Evolutionary conservation across 306 rosid species (phyloP).

Genomic region (Bauhinia variegata): DNA sequence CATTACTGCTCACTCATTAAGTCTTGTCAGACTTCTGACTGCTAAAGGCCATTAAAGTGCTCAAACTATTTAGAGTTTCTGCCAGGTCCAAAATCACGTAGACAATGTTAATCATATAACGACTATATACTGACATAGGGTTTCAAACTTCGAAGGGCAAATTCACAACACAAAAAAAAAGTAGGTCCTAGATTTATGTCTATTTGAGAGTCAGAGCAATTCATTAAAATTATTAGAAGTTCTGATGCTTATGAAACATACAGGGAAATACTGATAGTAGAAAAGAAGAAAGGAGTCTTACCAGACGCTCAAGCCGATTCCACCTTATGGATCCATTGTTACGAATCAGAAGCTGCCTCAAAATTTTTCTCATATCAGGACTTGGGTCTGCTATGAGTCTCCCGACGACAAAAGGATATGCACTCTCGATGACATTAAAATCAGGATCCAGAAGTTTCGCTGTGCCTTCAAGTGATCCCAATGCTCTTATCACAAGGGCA

Average conservation of each 20-base stretch:
- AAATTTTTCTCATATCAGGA: conserved; percentile 96
- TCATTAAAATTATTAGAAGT: conserved; percentile 13
- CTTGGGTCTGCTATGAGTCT: conserved; percentile 91
- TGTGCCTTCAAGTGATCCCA: conserved; percentile 97
- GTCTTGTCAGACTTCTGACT: too few relatives aligned
- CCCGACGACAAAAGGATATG: conserved; percentile 91
- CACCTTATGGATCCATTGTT: conserved; percentile 91
- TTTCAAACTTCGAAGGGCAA: conserved; percentile 15
- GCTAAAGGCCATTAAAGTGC: too few relatives aligned
- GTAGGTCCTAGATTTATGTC: neutral
- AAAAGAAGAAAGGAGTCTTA: conserved; percentile 43
- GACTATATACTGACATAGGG: neutral
- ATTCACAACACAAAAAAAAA: conserved; percentile 3
- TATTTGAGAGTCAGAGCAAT: conserved; percentile 2
- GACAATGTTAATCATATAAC: too few relatives aligned
- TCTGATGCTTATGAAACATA: conserved; percentile 18
- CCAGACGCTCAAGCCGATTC: conserved; percentile 95
- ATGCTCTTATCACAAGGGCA: conserved; percentile 90
- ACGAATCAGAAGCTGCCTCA: conserved; percentile 84
- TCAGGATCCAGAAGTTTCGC: conserved; percentile 92
- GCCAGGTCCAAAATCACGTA: too few relatives aligned
- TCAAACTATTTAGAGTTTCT: too few relatives aligned
- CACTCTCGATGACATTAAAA: conserved; percentile 89
- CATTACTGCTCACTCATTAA: too few relatives aligned
- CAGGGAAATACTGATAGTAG: neutral